Evolutionary conservation across 768 basidiomycete species (phyloP), one percentile per base, ranked within the genome.

Genomic region (Auricularia cornea): DNA sequence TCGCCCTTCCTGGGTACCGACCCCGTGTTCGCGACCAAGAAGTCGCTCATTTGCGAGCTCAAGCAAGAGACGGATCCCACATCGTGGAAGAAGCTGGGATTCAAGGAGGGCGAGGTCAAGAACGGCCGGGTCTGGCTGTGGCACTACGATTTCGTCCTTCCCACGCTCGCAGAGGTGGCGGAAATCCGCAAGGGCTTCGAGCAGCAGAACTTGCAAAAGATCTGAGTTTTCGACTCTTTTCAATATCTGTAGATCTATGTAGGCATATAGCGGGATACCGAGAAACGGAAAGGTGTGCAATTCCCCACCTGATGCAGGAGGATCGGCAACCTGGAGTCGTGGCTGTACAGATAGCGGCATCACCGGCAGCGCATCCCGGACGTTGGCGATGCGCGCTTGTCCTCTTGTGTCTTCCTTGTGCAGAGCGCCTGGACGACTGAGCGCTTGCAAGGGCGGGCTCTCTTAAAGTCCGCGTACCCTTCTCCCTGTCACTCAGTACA

Each of bases 1-100:
- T 73, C 72, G 31, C 74, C 74, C 20, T 75, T 75, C 70, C 71
- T 75, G 11, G 74, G 74, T 52, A 75, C 73, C 0, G 74, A 75
- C 64, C 74, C 74, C 32, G 74, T 75, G 2, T 75, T 75, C 60
- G 74, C 74, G 33, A 75, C 74, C 2, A 72, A 71, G 69, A 74
- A 72, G 64, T 72, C 71, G 41, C 72, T 75, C 31, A 69, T 75
- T 59, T 71, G 71, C 63, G 64, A 71, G 28, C 66, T 75, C 33
- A 62, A 62, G 3, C 70, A 72, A 51, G 72, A 72, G 62, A 62
- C 56, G 4, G 71, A 75, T 33, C 68, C 71, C 5, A 51, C 59
- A 41, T 63, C 68, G 20, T 75, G 74, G 74, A 60, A 33, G 10
- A 68, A 69, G 51, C 67, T 71, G 65, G 74, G 74, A 30, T 75